phyloP scores from a whole-genome alignment of 192 early-diverging fungal species.

The Kappamyces sp. region DNA sequence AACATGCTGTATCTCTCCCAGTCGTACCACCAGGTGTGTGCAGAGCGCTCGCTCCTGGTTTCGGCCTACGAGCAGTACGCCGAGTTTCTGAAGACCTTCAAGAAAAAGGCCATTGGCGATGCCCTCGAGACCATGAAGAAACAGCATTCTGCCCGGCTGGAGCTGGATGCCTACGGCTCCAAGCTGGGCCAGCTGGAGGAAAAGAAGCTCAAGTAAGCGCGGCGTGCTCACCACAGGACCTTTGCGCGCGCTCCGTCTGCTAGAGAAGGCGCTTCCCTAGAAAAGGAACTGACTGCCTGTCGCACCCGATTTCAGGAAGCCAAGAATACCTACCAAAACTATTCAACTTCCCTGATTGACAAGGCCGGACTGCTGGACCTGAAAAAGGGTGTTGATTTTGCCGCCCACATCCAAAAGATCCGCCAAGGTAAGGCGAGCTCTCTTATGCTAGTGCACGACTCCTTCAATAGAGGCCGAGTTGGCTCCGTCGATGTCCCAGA shows the following conservation, averaged over 20 bases:
- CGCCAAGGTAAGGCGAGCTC: conserved; percentile 4
- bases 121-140: conserved; percentile 40
- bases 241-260: conserved; percentile 10
- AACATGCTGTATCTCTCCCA: conserved; percentile 30
- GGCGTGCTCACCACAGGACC: neutral
- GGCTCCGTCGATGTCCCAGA: neutral
- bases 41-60: conserved; percentile 30
- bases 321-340: conserved; percentile 37
- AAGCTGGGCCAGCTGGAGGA: conserved; percentile 39
- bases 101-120: conserved; percentile 44
- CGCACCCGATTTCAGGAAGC: conserved; percentile 34
- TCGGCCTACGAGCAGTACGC: conserved; percentile 28
- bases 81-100: conserved; percentile 41
- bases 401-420: conserved; percentile 31
- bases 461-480: conserved; percentile 14
- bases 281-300: conserved; percentile 40
- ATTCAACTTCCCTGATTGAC: conserved; percentile 46
- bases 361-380: conserved; percentile 47
- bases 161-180: conserved; percentile 41
- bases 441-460: conserved; percentile 9
- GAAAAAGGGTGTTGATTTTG: conserved; percentile 47
- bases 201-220: conserved; percentile 21
- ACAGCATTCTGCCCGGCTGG: conserved; percentile 39
- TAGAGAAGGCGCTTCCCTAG: conserved; percentile 23
- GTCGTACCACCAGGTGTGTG: conserved; percentile 24